Evolutionary conservation across 2,329 filamentous ascomycete species (phyloP).

Genomic region (Alternaria sp.): DNA sequence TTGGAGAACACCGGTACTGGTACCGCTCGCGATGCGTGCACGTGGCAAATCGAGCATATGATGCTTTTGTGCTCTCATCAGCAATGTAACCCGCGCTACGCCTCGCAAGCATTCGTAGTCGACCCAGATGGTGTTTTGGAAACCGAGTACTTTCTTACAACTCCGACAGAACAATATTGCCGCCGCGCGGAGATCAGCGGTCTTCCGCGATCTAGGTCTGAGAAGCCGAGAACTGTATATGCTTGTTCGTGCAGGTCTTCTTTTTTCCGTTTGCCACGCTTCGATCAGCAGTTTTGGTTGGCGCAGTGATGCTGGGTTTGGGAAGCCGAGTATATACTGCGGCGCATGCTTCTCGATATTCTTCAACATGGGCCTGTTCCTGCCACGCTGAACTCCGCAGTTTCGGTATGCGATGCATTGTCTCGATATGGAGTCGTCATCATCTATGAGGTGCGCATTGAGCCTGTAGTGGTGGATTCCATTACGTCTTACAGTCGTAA

Average conservation of each 20-base stretch:
- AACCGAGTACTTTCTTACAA: background rate
- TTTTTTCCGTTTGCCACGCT: background rate
- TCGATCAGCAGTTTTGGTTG: background rate
- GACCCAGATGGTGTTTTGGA: background rate
- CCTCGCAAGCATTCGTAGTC: background rate
- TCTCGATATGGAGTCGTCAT: background rate
- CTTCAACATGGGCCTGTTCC: background rate
- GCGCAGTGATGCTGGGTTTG: background rate
- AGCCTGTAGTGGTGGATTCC: background rate
- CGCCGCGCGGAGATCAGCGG: background rate
- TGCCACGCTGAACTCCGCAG: background rate
- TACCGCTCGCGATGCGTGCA: background rate
- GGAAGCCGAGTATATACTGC: background rate
- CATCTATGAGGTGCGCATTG: background rate
- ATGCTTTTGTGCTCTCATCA: background rate
- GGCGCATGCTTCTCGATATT: background rate
- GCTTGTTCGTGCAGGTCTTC: background rate
- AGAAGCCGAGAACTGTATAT: background rate
- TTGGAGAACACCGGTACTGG: background rate
- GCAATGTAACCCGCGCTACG: background rate
- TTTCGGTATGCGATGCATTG: background rate
- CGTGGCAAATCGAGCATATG: background rate
- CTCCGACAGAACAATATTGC: background rate
- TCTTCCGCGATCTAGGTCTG: background rate
- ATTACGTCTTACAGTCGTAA: background rate